Base-by-base conservation (phyloP, 108 stramenopile species). In the Fragilaria radians region DNA sequence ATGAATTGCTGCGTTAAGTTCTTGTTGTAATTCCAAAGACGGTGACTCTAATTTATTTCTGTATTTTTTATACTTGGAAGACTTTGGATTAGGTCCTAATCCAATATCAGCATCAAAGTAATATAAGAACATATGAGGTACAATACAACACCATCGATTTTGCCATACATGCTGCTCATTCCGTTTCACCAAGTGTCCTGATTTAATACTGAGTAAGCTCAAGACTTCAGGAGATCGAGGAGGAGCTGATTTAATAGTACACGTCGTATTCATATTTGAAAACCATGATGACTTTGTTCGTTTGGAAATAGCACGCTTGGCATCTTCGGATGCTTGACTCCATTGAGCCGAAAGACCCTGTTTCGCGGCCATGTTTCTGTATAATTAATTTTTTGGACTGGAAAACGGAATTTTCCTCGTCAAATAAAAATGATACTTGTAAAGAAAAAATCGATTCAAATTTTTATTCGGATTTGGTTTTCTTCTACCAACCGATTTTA, bases 81-180 rank as follows among this genome's bases (percentile, higher is more conserved):
- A 11, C 36, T 14, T 14, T 4, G 64, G 45, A 28, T 27, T 48
- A 57, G 67, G 74, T 27, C 79, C 76, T 18, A 54, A 33, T 52
- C 74, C 68, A 18, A 80, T 68, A 61, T 83, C 79, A 22, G 78
- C 83, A 65, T 97, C 96, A 70, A 95, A 97, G 71, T 97, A 97
- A 52, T 95, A 97, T 28, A 97, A 66, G 47, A 95, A 95, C 29
- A 84, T 95, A 54, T 97, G 96, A 1, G 96, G 96, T 3, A 97
- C 96, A 3, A 94, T 84, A 65, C 93, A 94, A 64, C 93, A 93
- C 86, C 88, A 97, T 25, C 95, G 90, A 21, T 83, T 75, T 63
- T 96, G 93, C 93, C 93, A 97, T 3, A 83, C 86, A 48, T 85
- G 83, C 72, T 95, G 95, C 60, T 97, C 95, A 68, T 97, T 95